phyloP scores from a whole-genome alignment of 805 yeast species.

The Spathaspora sp. region DNA sequence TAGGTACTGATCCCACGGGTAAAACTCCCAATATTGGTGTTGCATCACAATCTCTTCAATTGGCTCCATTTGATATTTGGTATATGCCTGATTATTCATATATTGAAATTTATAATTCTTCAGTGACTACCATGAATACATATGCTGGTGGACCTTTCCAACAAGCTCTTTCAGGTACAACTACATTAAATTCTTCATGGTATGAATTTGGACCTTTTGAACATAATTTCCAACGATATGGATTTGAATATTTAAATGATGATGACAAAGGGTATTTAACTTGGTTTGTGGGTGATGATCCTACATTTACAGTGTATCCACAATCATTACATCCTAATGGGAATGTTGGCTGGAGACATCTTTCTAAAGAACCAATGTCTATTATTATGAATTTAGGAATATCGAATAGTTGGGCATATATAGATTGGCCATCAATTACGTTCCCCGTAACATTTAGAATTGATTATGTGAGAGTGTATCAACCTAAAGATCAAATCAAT shows the following conservation, averaged over 20 bases:
- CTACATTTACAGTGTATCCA: slow-evolving; percentile 71
- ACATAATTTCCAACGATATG: slow-evolving; percentile 65
- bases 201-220: slow-evolving; percentile 59
- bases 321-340: slow-evolving; percentile 85
- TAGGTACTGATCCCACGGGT: slow-evolving; percentile 41
- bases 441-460: slow-evolving; percentile 77
- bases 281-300: slow-evolving; percentile 82
- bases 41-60: slow-evolving; percentile 87
- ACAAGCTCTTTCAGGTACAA: slow-evolving; percentile 82
- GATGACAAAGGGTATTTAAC: slow-evolving; percentile 64
- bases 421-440: slow-evolving; percentile 76
- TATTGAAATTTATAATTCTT: slow-evolving; percentile 63
- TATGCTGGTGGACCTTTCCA: slow-evolving; percentile 93
- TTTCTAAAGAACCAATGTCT: slow-evolving; percentile 91
- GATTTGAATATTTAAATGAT: slow-evolving; percentile 71
- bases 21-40: slow-evolving; percentile 43
- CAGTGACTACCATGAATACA: slow-evolving; percentile 76
- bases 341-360: slow-evolving; percentile 76
- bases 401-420: slow-evolving; percentile 91
- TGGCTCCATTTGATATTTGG: slow-evolving; percentile 95
- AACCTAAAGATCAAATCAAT: slow-evolving; percentile 59
- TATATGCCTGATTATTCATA: slow-evolving; percentile 84
- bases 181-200: slow-evolving; percentile 81
- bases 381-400: slow-evolving; percentile 83
- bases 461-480: slow-evolving; percentile 90